Percentiles rank a stretch among this genome's conserved stretches.
phyloP scores from a whole-genome alignment of 2,329 filamentous ascomycete species.

The Tolypocladium album region DNA sequence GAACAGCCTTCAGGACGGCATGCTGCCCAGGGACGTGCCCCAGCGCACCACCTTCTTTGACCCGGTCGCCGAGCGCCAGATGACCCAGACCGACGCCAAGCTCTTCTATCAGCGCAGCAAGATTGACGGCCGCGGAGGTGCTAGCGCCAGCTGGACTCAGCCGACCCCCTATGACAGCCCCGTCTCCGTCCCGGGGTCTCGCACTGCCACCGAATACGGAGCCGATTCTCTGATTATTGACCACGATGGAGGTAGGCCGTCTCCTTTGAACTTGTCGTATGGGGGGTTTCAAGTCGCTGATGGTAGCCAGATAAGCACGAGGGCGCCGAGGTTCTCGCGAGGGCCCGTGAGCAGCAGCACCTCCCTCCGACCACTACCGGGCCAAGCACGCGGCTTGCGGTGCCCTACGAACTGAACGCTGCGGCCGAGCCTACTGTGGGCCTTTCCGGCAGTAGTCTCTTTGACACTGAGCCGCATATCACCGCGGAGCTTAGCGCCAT shows the following conservation, averaged over 20 bases:
- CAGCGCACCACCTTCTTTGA: slow-evolving; percentile 83
- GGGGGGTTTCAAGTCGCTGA: slow-evolving; percentile 1
- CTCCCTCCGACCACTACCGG: neutral
- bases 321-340: slow-evolving; percentile 1
- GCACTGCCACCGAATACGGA: slow-evolving; percentile 23
- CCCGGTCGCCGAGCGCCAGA: slow-evolving; percentile 83
- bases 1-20: slow-evolving; percentile 36
- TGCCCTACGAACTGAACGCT: slow-evolving; percentile 2
- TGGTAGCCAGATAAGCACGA: slow-evolving; percentile 5
- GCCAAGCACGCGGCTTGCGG: slow-evolving; percentile 14
- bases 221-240: slow-evolving; percentile 23
- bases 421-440: slow-evolving; percentile 41
- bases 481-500: slow-evolving; percentile 77
- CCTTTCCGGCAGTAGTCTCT: slow-evolving; percentile 54
- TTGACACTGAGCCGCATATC: slow-evolving; percentile 66
- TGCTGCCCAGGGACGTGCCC: slow-evolving; percentile 50
- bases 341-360: slow-evolving; percentile 1
- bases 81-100: slow-evolving; percentile 90
- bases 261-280: neutral
- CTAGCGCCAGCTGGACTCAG: slow-evolving; percentile 27
- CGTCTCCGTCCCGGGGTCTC: slow-evolving; percentile 24
- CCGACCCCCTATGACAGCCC: slow-evolving; percentile 37
- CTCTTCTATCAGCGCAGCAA: slow-evolving; percentile 90
- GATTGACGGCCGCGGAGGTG: slow-evolving; percentile 36
- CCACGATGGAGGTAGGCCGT: slow-evolving; percentile 12